phyloP scores from a whole-genome alignment of 306 rosid species.

The Comarum palustre region DNA sequence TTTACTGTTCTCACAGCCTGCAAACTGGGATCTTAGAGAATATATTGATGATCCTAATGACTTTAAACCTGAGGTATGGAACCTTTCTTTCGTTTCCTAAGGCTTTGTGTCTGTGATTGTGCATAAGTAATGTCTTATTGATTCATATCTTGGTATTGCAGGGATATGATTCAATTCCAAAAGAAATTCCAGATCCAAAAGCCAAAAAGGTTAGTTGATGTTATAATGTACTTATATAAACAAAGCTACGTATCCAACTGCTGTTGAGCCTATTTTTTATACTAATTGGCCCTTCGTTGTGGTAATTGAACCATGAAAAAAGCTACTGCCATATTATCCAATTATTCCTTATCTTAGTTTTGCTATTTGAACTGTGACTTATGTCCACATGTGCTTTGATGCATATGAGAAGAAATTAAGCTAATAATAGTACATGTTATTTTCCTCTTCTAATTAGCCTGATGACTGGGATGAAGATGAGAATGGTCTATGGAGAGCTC shows the following conservation, averaged over 20 bases:
- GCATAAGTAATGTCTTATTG: constrained; percentile 15
- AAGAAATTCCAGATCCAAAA: constrained; percentile 83
- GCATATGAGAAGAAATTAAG: background rate
- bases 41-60: constrained; percentile 77
- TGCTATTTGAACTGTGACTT: background rate
- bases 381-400: constrained; percentile 5
- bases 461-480: constrained; percentile 88
- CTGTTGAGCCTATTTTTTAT: background rate
- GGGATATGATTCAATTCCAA: constrained; percentile 80
- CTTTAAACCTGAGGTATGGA: constrained; percentile 70
- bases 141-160: constrained; percentile 34
- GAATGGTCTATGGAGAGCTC: constrained; percentile 79
- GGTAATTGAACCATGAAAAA: background rate
- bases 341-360: background rate
- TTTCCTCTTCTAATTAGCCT: constrained; percentile 53
- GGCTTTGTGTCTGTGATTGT: constrained; percentile 9
- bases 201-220: constrained; percentile 62
- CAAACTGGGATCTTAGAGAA: constrained; percentile 92
- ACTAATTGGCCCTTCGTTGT: background rate
- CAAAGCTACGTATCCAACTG: background rate
- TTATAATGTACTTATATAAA: background rate
- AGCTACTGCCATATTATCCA: background rate
- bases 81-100: background rate
- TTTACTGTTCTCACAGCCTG: constrained; percentile 53
- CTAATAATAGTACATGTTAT: no score